Base-by-base conservation (phyloP, 345 rosid genomes). In the Linum usitatissimum region DNA sequence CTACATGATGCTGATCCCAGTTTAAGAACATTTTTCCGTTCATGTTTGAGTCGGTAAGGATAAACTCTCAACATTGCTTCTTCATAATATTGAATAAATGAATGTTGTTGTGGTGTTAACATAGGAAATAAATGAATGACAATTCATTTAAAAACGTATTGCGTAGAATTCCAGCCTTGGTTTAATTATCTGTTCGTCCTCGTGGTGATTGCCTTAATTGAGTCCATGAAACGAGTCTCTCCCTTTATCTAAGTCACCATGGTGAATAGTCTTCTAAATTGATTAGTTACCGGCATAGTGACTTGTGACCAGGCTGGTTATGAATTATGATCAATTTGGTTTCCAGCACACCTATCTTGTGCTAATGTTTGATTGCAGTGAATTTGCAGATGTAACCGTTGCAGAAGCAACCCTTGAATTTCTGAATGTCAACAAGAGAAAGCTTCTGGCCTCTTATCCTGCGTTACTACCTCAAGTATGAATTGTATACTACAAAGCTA, bases 1-100 rank as follows among this genome's bases (percentile, higher is more conserved):
- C 76, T 93, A 20, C 97, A 87, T 69, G 97, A 93, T 80, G 88
- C 98, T 73, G 97, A 92, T 78, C 87, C 93, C 10, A 87, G 86
- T 73, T 68, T 92, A 45, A 72, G 79, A 66, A 71, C 83, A 6
- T 93, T 87, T 73, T 83, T 87, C 63, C 91, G 90, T 19, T 84
- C 84, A 2, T 90, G 96, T 74, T 84, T 93, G 83, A 87, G 96
- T 83, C 86, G 96, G 98, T 92, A 71, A 70, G 56, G 66, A 64
- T 66, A n/a, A 53, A 65, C 3, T 15, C 17, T 49, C 42, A 8
- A 14, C 21, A 51, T 54, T 34, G 8, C 38, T 10, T 55, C 59
- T 28, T 9, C 7, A 45, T 15, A 45, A 7, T 45, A 18, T 57
- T 57, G 34, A 3, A 38, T 15, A 20, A 45, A 15, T 15, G 51